These are phyloP conservation scores for Nakataea oryzae DNA, from an alignment of 2,329 filamentous ascomycete genomes.

Conservation along the genomic window DNA sequence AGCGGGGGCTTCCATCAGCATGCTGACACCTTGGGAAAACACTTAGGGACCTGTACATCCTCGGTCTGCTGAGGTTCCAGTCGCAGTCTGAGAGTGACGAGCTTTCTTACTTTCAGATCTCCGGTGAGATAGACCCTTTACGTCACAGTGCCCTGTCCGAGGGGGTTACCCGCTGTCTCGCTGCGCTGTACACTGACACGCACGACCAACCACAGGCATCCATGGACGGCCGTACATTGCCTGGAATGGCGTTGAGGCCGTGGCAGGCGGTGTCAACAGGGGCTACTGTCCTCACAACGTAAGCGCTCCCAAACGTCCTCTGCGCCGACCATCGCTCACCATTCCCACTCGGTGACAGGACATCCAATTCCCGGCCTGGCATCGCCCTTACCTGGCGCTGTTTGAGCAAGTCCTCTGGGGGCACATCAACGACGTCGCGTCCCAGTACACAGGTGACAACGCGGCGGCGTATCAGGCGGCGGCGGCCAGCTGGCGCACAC, in stretches of 20 bases:
- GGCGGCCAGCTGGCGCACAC: slow-evolving; percentile 29
- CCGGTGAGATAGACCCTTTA: slow-evolving; percentile 18
- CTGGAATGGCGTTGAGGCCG: slow-evolving; percentile 17
- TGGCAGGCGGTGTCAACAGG: slow-evolving; percentile 13
- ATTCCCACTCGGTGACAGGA: slow-evolving; percentile 14
- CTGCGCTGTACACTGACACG: slow-evolving; percentile 7
- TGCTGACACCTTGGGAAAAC: background rate
- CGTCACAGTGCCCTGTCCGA: no score
- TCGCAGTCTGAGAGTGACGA: slow-evolving; percentile 22
- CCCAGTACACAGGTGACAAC: slow-evolving; percentile 23
- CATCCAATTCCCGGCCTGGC: slow-evolving; percentile 36
- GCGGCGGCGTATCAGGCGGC: slow-evolving; percentile 25
- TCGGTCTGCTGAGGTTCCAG: slow-evolving; percentile 27
- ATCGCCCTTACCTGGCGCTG: slow-evolving; percentile 37
- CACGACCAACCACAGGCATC: slow-evolving; percentile 6
- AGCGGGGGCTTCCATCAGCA: background rate
- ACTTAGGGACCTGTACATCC: slow-evolving; percentile 30
- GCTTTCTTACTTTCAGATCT: slow-evolving; percentile 34
- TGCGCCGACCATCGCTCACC: background rate
- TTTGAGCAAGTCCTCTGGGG: slow-evolving; percentile 40
- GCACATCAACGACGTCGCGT: slow-evolving; percentile 31
- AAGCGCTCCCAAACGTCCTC: slow-evolving; percentile 3
- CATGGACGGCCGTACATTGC: slow-evolving; percentile 12
- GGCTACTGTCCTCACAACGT: slow-evolving; percentile 29
- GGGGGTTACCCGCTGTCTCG: no score